Evolutionary conservation across 2,329 filamentous ascomycete genomes (phyloP).

Genomic region (Penicillium aurantiogriseum): DNA sequence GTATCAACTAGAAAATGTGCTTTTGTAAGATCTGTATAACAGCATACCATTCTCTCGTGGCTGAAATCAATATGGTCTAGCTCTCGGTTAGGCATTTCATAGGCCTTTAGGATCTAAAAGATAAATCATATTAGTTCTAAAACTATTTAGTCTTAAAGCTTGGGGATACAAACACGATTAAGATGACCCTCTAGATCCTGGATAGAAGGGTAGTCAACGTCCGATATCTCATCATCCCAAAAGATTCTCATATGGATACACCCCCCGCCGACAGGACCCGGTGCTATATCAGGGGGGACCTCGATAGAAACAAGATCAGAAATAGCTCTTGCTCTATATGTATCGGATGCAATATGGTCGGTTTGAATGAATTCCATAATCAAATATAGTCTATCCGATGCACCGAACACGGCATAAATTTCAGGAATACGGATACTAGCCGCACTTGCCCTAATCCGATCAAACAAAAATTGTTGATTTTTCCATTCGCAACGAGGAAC

Average conservation of each 20-base stretch:
- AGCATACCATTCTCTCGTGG: neutral
- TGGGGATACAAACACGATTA: neutral
- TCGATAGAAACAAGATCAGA: neutral
- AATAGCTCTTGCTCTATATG: neutral
- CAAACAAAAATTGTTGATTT: neutral
- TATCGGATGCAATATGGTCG: neutral
- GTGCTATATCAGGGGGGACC: neutral
- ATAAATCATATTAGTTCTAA: neutral
- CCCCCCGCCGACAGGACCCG: neutral
- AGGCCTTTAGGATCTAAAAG: neutral
- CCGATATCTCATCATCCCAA: neutral
- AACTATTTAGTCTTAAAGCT: neutral
- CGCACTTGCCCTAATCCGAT: neutral
- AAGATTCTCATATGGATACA: neutral
- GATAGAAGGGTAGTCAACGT: neutral
- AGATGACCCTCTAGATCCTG: neutral
- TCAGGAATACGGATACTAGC: neutral
- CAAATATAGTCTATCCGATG: neutral
- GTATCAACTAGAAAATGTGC: neutral
- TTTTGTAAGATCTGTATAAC: neutral
- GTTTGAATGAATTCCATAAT: neutral
- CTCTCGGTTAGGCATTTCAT: neutral
- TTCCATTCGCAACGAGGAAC: neutral
- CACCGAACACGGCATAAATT: neutral
- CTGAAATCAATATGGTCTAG: neutral